Conservation (phyloP, 106 monocot genomes). For the Agapanthus africanus region DNA sequence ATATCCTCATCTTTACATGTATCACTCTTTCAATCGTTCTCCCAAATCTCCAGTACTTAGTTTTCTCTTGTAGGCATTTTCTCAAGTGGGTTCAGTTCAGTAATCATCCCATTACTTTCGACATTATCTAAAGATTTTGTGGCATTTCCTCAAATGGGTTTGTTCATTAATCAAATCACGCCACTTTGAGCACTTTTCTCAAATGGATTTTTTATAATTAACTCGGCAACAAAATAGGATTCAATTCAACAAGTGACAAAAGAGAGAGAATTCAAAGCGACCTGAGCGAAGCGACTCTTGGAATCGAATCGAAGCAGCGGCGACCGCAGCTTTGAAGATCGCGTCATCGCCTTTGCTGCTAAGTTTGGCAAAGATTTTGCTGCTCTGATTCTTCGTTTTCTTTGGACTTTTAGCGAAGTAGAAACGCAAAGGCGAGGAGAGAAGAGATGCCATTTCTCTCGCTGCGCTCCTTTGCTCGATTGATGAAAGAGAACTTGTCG, state of each 20-base stretch:
- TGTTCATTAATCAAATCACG: no score
- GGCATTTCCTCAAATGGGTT: background rate
- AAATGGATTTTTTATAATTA: no score
- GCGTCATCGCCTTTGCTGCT: slow-evolving; percentile 6
- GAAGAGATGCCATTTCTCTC: background rate
- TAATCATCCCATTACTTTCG: no score
- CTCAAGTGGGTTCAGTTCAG: no score
- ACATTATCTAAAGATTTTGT: no score
- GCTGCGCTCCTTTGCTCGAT: no score
- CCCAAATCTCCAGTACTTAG: no score
- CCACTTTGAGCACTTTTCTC: no score
- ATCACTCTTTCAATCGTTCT: no score
- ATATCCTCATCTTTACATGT: no score
- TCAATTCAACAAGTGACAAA: no score
- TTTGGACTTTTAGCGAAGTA: background rate
- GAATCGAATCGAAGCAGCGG: slow-evolving; percentile 56
- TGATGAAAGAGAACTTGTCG: no score
- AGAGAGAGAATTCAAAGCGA: slow-evolving; percentile 1
- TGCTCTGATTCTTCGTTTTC: background rate
- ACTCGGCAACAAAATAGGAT: background rate
- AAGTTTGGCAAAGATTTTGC: background rate
- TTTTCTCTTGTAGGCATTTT: background rate
- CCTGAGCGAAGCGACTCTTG: slow-evolving; percentile 68
- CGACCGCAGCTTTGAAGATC: slow-evolving; percentile 31
- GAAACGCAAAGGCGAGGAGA: background rate